Base-by-base conservation (phyloP, 2,329 filamentous ascomycete species). In the Fusarium sp. region DNA sequence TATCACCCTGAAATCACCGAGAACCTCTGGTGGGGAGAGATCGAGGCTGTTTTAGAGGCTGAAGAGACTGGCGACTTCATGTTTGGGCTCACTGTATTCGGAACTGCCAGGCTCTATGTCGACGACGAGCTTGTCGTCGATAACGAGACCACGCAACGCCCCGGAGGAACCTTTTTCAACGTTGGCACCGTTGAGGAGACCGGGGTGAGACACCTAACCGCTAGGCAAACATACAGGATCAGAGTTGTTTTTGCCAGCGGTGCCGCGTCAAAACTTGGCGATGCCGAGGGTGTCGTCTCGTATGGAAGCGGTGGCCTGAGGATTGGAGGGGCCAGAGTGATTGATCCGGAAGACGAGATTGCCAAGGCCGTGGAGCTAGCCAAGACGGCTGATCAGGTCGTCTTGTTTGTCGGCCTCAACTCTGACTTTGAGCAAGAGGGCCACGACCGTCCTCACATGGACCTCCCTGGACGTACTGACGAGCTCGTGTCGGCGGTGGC, bases 341-440 rank as follows among this genome's bases (percentile, higher is more conserved):
- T 91, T 50, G 86, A 91, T 74, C 82, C 87, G 35, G 82, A 89
- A 65, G 86, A 87, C 16, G 89, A 92, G 78, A 91, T 95, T 64
- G 83, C 88, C 59, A 87, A 91, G 70, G 93, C 94, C 1, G 92
- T 92, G 1, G 86, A 88, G 33, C 85, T 93, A 7, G 94, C 94
- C 33, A 88, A 87, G 79, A 86, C 89, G 45, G 91, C 91, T 2
- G 93, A 96, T 66, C 92, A 95, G 78, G 94, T 95, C 57, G 88
- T 97, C 70, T 86, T 97, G 63, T 93, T 94, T 79, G 92, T 91
- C 3, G 94, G 94, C 2, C 87, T 96, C 58, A 95, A 95, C 78
- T 89, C 89, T 42, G 93, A 96, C 79, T 96, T 93, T 93, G 94
- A 96, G 81, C 92, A 91, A 0, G 94, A 95, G 83, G 93, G 93